Evolutionary conservation across 345 rosid genomes (phyloP).

Genomic region (Eucalyptus victrix): DNA sequence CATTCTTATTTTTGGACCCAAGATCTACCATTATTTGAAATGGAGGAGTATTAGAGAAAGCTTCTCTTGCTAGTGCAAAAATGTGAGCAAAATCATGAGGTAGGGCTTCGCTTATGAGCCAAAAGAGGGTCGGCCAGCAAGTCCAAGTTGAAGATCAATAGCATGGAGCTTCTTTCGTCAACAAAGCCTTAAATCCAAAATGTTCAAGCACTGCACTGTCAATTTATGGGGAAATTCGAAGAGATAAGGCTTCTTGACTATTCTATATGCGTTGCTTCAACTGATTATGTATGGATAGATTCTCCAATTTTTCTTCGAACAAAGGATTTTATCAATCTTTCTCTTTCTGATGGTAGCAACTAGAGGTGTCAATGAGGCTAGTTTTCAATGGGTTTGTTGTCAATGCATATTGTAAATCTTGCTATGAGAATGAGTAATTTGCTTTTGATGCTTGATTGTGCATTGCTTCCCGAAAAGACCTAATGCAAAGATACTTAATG

Average conservation of each 20-base stretch:
- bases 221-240: too few relatives aligned
- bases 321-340: too few relatives aligned
- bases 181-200: too few relatives aligned
- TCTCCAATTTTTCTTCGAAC: background rate
- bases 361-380: background rate
- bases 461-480: too few relatives aligned
- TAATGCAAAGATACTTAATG: too few relatives aligned
- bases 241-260: too few relatives aligned
- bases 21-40: background rate
- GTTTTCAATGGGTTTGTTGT: background rate
- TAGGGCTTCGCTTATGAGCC: accelerated
- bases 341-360: too few relatives aligned
- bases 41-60: background rate
- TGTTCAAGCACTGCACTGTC: too few relatives aligned
- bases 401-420: too few relatives aligned
- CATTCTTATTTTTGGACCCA: background rate
- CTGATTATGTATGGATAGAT: background rate
- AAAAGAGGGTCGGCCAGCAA: background rate
- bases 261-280: accelerated
- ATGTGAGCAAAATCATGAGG: background rate
- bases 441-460: too few relatives aligned
- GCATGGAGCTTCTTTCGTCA: background rate
- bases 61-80: background rate
- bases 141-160: background rate
- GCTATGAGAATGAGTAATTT: too few relatives aligned